Percentiles rank a stretch among this genome's conserved stretches.
Conservation (phyloP, 176 grass and related monocot genomes). For the Saccharum officinarum region DNA sequence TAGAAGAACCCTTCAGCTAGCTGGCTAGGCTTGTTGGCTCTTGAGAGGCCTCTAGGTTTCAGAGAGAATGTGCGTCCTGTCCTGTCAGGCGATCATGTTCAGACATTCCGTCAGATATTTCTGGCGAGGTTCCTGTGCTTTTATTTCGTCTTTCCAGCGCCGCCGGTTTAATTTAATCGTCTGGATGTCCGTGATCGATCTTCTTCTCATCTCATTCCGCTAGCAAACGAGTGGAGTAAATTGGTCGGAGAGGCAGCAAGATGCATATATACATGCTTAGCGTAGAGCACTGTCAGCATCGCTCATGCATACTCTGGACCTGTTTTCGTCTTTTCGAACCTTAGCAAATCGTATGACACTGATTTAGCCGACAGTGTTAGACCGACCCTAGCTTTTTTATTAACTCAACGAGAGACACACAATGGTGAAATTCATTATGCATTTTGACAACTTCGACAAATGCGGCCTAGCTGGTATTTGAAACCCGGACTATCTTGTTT, state of each 20-base stretch:
- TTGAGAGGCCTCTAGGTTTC: conserved; percentile 37
- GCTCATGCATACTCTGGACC: background rate
- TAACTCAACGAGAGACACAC: no score
- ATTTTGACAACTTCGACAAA: no score
- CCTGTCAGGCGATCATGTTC: conserved; percentile 18
- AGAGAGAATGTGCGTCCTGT: background rate
- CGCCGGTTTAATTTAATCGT: background rate
- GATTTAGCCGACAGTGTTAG: no score
- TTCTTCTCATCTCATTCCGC: background rate
- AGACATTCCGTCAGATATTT: conserved; percentile 32
- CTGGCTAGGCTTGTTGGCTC: background rate
- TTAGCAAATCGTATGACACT: no score
- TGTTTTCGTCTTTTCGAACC: background rate
- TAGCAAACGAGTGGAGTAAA: background rate
- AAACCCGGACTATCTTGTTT: no score
- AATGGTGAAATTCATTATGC: no score
- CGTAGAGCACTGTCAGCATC: background rate
- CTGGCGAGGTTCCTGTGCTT: background rate
- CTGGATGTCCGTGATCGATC: background rate
- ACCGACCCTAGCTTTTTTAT: no score
- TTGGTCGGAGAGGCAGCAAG: background rate
- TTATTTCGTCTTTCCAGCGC: background rate
- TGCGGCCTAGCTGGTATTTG: no score
- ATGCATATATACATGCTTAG: background rate
- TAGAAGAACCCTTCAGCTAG: background rate